phyloP scores from a whole-genome alignment of 2,329 filamentous ascomycete species.

The Pezicula radicicola region DNA sequence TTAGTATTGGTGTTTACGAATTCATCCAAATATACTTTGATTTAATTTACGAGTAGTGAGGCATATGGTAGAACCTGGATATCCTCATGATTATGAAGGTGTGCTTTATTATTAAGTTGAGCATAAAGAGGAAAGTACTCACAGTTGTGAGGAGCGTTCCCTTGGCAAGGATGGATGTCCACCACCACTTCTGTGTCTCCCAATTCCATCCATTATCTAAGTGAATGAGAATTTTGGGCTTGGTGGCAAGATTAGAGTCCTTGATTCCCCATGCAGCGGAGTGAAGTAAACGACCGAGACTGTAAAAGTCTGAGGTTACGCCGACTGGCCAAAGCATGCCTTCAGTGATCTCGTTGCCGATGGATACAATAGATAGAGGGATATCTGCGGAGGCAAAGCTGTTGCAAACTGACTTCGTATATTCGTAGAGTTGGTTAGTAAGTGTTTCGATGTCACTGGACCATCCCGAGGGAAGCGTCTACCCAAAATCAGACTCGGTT shows the following conservation, averaged over 20 bases:
- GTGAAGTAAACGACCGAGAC: conserved; percentile 62
- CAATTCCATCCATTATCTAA: conserved; percentile 75
- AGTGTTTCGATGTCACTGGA: conserved; percentile 55
- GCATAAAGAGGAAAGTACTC: no score
- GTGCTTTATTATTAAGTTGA: no score
- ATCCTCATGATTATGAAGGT: no score
- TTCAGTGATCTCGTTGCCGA: conserved; percentile 70
- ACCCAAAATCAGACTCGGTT: neutral
- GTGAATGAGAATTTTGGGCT: conserved; percentile 71
- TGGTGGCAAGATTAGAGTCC: conserved; percentile 52
- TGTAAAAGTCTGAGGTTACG: conserved; percentile 48
- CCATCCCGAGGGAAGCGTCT: conserved; percentile 61
- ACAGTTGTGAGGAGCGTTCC: conserved; percentile 42
- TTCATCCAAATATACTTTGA: no score
- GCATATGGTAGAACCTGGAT: no score
- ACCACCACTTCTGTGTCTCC: conserved; percentile 60
- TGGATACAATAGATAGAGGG: conserved; percentile 59
- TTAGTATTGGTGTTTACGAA: no score
- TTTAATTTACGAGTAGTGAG: no score
- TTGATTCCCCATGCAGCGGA: conserved; percentile 63
- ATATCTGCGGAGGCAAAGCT: conserved; percentile 54
- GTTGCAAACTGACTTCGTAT: conserved; percentile 61
- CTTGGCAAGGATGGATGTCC: conserved; percentile 51
- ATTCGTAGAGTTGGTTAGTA: conserved; percentile 63
- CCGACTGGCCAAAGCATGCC: conserved; percentile 68